Percentiles rank a stretch among this genome's conserved stretches.
These are phyloP conservation scores for Neurospora terricola DNA, from an alignment of 495 filamentous ascomycete genomes.

Conservation along the genomic window DNA sequence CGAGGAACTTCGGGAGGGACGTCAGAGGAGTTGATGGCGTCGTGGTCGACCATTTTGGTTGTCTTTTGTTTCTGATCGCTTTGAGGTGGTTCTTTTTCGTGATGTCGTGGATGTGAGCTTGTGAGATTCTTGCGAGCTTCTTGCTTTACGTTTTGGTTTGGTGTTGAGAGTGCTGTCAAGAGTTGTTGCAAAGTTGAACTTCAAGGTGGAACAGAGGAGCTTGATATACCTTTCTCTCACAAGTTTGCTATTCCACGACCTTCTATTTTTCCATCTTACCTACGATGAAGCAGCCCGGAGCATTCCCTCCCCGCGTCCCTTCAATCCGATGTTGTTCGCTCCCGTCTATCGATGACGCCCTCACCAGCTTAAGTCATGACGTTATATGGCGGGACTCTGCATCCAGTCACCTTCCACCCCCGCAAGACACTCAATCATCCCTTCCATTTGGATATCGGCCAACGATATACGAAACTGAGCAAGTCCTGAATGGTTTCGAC, in stretches of 20 bases:
- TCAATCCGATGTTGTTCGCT: neutral
- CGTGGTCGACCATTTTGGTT: neutral
- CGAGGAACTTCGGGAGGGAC: conserved; percentile 13
- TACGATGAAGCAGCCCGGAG: neutral
- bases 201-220: neutral
- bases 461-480: neutral
- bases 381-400: neutral
- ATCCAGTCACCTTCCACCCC: neutral
- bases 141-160: too few relatives aligned
- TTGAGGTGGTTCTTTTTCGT: neutral
- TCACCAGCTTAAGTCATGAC: neutral
- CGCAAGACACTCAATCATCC: neutral
- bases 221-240: neutral
- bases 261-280: neutral
- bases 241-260: neutral
- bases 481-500: too few relatives aligned
- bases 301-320: neutral
- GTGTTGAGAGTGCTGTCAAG: too few relatives aligned
- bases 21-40: conserved; percentile 3
- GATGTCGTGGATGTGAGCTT: neutral
- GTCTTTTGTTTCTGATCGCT: neutral
- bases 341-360: neutral
- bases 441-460: neutral
- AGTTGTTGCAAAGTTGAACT: too few relatives aligned
- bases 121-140: too few relatives aligned